Evolutionary conservation across 148 eudicot genomes (phyloP), one percentile per base, ranked within the genome.

Genomic region (Diospyros lotus): DNA sequence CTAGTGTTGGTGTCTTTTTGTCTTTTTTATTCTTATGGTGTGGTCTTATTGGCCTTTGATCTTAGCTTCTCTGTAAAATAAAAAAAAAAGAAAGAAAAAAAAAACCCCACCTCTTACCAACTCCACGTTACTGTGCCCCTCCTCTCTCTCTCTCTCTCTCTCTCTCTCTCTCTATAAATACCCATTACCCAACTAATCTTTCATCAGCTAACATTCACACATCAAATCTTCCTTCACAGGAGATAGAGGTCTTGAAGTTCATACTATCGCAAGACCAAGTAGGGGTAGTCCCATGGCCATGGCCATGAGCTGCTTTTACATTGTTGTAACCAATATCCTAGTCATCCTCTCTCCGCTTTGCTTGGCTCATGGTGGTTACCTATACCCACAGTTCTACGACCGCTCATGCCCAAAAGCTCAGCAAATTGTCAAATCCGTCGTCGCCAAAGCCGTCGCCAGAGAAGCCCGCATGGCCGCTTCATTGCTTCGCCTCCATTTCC

Each of bases 381-480:
- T 93, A 28, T 85, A 81, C 82, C 98, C 98, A 68, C 93, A 90
- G 71, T 93, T 86, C 58, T 93, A 90, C 39, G 88, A 83, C 75
- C 84, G 81, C 9, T 85, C 98, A 5, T 93, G 98, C 80, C 98
- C 98, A 1, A 79, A 78, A 60, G 92, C 83, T 0, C 71, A 73
- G 60, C 77, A 87, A 4, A 93, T 93, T 4, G 88, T 93, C 40
- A 78, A 81, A 70, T 85, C 88, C 28, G 81, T 89, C 1, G 90
- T 93, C 18, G 89, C 88, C 4, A 84, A 87, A 78, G 93, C 95
- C 0, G 88, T 86, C 4, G 86, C 87, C 9, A 84, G 39, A 79
- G 98, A 93, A 6, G 82, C 92, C 5, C 86, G 96, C 38, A 90
- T 85, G 90, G 98, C 96, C 17, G 98, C 95, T 79, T 93, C 98